Percentiles rank a stretch among this genome's conserved stretches.
phyloP scores from a whole-genome alignment of 73 alveolate species.

The Blepharisma japonicum region DNA sequence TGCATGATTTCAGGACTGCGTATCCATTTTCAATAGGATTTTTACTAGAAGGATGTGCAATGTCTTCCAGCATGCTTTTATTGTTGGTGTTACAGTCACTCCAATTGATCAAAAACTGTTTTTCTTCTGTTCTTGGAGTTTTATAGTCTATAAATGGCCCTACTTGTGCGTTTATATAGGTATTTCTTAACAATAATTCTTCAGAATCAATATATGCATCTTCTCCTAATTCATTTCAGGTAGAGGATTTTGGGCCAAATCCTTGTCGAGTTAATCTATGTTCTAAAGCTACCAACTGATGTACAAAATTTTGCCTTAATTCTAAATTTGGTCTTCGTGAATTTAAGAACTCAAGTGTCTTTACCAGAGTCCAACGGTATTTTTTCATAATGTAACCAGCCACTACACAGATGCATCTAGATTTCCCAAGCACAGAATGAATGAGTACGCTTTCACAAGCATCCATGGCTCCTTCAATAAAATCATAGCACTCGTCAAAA shows the following conservation, averaged over 20 bases:
- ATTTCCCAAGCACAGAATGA: constrained; percentile 94
- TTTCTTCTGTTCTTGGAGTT: background rate
- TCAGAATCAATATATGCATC: constrained; percentile 65
- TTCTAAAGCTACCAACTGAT: constrained; percentile 72
- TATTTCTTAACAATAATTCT: constrained; percentile 84
- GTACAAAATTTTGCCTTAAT: constrained; percentile 64
- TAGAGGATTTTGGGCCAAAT: constrained; percentile 21
- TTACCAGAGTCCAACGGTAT: constrained; percentile 76
- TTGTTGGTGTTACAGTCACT: background rate
- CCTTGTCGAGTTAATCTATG: constrained; percentile 55
- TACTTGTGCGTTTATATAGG: constrained; percentile 81
- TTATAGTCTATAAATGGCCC: constrained; percentile 70
- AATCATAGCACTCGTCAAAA: constrained; percentile 80
- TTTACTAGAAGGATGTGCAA: constrained; percentile 20
- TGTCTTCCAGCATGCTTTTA: background rate
- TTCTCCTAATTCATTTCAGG: constrained; percentile 77
- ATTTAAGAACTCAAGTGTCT: constrained; percentile 75
- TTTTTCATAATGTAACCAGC: constrained; percentile 92
- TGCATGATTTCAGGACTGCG: constrained; percentile 2
- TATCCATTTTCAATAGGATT: constrained; percentile 24
- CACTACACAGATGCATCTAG: constrained; percentile 90
- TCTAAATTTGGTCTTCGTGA: constrained; percentile 82
- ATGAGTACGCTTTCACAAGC: constrained; percentile 95
- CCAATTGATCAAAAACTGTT: constrained; percentile 7
- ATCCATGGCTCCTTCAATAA: constrained; percentile 91